Evolutionary conservation across 148 eudicot species (phyloP).

Genomic region (Rhododendron ovatum): DNA sequence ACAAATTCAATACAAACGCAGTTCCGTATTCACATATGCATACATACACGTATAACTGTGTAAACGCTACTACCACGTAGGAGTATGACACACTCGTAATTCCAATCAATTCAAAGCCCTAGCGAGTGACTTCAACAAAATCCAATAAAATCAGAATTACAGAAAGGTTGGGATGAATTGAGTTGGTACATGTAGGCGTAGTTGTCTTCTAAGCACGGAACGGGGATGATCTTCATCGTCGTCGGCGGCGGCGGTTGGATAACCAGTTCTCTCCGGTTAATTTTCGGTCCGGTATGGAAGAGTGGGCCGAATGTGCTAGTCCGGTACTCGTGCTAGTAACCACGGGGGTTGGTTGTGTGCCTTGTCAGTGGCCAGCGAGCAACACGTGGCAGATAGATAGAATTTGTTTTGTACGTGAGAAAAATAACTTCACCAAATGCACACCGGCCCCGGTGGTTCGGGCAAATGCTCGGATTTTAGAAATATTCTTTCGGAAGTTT

Average conservation of each 20-base stretch:
- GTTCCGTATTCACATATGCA: not conserved
- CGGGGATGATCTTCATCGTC: slow-evolving; percentile 65
- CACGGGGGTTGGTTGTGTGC: not conserved
- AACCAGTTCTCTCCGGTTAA: not conserved
- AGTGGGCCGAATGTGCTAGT: not conserved
- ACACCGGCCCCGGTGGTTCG: no score
- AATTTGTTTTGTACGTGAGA: not conserved
- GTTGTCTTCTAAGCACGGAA: slow-evolving; percentile 84
- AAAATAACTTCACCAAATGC: not conserved
- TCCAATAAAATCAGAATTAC: not conserved
- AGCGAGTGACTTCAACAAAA: not conserved
- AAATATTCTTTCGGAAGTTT: fast-evolving
- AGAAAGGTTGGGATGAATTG: not conserved
- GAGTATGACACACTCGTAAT: not conserved
- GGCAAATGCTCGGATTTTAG: fast-evolving
- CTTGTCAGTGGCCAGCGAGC: not conserved
- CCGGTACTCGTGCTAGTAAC: no score
- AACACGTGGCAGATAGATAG: not conserved
- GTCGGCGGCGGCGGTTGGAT: not conserved
- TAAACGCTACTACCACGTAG: no score
- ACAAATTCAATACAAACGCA: not conserved
- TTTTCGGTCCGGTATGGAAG: not conserved
- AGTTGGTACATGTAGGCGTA: slow-evolving; percentile 66
- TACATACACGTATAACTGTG: not conserved
- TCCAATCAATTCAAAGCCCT: not conserved